A percentile compares a stretch with the other conserved stretches of the same genome.
Evolutionary conservation across 2,329 filamentous ascomycete species (phyloP).

Genomic region (Trichoderma sp.): DNA sequence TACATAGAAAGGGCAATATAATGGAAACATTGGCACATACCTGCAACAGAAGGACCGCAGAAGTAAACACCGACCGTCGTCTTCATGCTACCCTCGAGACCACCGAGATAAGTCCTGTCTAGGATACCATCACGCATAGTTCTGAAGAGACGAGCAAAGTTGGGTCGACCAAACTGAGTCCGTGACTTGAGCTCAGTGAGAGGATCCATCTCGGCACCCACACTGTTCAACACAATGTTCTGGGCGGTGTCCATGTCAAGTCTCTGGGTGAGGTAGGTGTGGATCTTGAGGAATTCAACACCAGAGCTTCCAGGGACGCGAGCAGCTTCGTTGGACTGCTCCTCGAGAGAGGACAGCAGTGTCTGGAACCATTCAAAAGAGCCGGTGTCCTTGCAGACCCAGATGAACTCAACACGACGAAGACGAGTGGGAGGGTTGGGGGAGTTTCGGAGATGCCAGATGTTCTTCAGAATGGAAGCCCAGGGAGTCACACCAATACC

Average conservation of each 20-base stretch:
- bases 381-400: slow-evolving; percentile 92
- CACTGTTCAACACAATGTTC: slow-evolving; percentile 95
- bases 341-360: slow-evolving; percentile 83
- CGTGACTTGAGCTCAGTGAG: slow-evolving; percentile 85
- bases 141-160: slow-evolving; percentile 76
- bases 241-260: slow-evolving; percentile 89
- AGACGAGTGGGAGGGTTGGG: slow-evolving; percentile 88
- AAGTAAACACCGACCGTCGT: slow-evolving; percentile 97
- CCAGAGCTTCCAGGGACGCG: slow-evolving; percentile 64
- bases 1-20: background rate
- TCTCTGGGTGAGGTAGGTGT: slow-evolving; percentile 94
- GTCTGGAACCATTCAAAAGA: slow-evolving; percentile 99
- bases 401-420: slow-evolving; percentile 96
- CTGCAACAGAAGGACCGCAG: slow-evolving; percentile 77
- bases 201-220: slow-evolving; percentile 83
- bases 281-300: slow-evolving; percentile 89
- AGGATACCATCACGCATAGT: slow-evolving; percentile 86
- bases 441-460: slow-evolving; percentile 90
- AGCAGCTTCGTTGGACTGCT: slow-evolving; percentile 71
- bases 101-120: slow-evolving; percentile 79
- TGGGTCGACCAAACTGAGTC: slow-evolving; percentile 92
- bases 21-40: slow-evolving; percentile 38
- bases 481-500: slow-evolving; percentile 86
- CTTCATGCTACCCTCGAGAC: slow-evolving; percentile 70
- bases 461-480: slow-evolving; percentile 90